A percentile compares a stretch with the other conserved stretches of the same genome.
Evolutionary conservation across 2,329 filamentous ascomycete genomes (phyloP).

Genomic region (Tolypocladium capitatum): DNA sequence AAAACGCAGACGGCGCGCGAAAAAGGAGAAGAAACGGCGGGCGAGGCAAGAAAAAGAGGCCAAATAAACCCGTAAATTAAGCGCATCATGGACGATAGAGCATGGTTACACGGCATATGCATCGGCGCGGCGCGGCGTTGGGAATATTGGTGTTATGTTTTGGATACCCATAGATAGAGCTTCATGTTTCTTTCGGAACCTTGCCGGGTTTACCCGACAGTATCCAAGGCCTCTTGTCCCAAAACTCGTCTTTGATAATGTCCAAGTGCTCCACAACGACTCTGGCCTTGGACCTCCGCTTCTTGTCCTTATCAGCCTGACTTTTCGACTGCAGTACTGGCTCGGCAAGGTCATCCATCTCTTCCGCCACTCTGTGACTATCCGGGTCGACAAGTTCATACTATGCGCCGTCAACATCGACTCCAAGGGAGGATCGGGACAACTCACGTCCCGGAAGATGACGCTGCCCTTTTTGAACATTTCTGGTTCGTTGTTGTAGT

Average conservation of each 20-base stretch:
- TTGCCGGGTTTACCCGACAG: slow-evolving; percentile 61
- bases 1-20: slow-evolving; percentile 5
- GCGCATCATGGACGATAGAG: neutral
- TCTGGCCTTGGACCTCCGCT: slow-evolving; percentile 64
- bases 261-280: slow-evolving; percentile 79
- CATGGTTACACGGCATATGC: slow-evolving; percentile 2
- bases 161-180: slow-evolving; percentile 11
- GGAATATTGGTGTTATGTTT: slow-evolving; percentile 6
- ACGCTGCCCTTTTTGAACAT: slow-evolving; percentile 92
- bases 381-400: slow-evolving; percentile 56
- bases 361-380: slow-evolving; percentile 30
- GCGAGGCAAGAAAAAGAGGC: slow-evolving; percentile 14
- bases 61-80: slow-evolving; percentile 2
- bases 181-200: slow-evolving; percentile 45
- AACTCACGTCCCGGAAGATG: slow-evolving; percentile 63
- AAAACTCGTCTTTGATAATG: slow-evolving; percentile 92
- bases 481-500: slow-evolving; percentile 93
- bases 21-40: slow-evolving; percentile 9
- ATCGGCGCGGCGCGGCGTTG: slow-evolving; percentile 14
- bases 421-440: no score
- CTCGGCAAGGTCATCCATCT: slow-evolving; percentile 36
- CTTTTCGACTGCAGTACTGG: slow-evolving; percentile 54
- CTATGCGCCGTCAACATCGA: slow-evolving; percentile 25
- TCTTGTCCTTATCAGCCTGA: slow-evolving; percentile 73
- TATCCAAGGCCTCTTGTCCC: slow-evolving; percentile 76